Evolutionary conservation across 148 eudicot species (phyloP).

Genomic region (Amaranthus cruentus): DNA sequence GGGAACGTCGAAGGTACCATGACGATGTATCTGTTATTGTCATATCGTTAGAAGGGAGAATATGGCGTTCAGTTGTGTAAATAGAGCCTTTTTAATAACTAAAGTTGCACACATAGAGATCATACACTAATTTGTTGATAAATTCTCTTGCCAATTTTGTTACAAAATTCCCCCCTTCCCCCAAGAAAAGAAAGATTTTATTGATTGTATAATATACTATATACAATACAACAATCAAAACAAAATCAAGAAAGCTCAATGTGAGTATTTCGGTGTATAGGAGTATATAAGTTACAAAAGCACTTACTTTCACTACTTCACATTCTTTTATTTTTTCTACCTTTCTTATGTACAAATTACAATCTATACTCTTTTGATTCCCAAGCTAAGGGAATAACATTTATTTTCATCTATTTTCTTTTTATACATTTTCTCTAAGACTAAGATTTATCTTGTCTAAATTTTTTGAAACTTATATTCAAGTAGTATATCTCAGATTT

Average conservation of each 20-base stretch:
- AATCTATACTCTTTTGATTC: background rate
- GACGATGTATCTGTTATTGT: constrained; percentile 91
- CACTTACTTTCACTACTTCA: background rate
- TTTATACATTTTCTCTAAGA: too few species aligned
- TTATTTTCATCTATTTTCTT: too few species aligned
- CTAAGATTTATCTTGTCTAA: too few species aligned
- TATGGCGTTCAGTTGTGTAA: constrained; percentile 85
- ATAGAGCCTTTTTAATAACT: constrained; percentile 7
- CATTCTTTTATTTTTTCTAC: constrained; percentile 7
- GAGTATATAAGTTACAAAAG: constrained; percentile 11
- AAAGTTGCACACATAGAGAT: background rate
- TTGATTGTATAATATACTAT: background rate
- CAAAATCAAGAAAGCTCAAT: background rate
- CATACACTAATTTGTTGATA: constrained; percentile 6
- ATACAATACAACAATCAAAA: background rate
- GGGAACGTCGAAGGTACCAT: constrained; percentile 89
- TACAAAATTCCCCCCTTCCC: background rate
- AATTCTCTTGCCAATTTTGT: constrained; percentile 18
- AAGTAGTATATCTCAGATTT: too few species aligned
- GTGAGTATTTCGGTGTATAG: constrained; percentile 3
- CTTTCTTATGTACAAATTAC: background rate
- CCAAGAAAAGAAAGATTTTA: background rate
- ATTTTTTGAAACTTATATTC: too few species aligned
- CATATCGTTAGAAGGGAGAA: constrained; percentile 82
- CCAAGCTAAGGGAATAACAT: background rate